phyloP scores from a whole-genome alignment of 1,284 basidiomycete genomes.

The Tilletiopsis washingtonensis region DNA sequence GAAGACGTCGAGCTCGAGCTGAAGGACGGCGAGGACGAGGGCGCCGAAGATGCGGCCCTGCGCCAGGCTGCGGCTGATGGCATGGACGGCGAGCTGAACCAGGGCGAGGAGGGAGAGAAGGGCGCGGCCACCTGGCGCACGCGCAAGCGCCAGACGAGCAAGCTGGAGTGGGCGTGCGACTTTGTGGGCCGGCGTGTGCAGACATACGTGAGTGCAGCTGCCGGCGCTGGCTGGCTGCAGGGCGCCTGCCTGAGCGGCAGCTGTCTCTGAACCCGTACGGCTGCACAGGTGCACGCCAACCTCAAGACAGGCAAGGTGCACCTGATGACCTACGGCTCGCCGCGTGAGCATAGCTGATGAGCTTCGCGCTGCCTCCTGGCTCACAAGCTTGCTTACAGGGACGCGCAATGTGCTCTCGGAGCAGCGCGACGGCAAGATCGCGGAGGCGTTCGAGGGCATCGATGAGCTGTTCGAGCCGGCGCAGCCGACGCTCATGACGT shows the following conservation, averaged over 20 bases:
- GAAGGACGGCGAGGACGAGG: conserved; percentile 41
- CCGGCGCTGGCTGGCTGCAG: no score
- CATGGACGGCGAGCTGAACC: conserved; percentile 46
- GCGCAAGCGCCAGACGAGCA: conserved; percentile 47
- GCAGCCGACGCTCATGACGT: conserved; percentile 65
- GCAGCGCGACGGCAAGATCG: conserved; percentile 42
- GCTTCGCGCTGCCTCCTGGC: neutral
- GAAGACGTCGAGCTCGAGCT: conserved; percentile 20
- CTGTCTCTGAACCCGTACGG: no score
- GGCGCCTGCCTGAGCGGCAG: no score
- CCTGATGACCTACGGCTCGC: conserved; percentile 66
- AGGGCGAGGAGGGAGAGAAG: conserved; percentile 54
- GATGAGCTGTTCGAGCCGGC: conserved; percentile 68
- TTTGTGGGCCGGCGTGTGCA: conserved; percentile 80
- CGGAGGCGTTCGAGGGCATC: conserved; percentile 67
- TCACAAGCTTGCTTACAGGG: conserved; percentile 52
- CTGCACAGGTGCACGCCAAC: conserved; percentile 68
- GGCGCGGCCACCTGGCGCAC: conserved; percentile 48
- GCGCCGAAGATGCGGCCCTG: neutral
- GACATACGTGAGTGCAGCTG: conserved; percentile 63
- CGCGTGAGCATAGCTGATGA: conserved; percentile 19
- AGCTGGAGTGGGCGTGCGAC: conserved; percentile 72
- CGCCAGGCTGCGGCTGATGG: neutral
- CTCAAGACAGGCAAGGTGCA: conserved; percentile 87
- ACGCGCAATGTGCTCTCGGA: conserved; percentile 66